A percentile compares a stretch with the other conserved stretches of the same genome.
Conservation (phyloP, 768 basidiomycete species). For the Leccinellum rugosiceps region DNA sequence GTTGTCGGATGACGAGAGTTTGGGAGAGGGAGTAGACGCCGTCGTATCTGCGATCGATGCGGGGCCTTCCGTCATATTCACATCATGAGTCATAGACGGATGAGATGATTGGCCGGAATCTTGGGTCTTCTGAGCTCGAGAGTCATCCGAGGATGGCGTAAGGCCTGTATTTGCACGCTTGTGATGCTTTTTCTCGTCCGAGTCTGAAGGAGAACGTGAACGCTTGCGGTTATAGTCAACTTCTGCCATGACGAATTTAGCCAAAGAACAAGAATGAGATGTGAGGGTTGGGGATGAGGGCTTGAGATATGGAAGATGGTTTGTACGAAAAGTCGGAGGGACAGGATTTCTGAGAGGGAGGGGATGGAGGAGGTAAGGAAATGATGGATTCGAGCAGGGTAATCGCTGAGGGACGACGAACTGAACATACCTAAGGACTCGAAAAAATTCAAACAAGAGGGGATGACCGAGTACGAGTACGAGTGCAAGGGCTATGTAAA, state of each 20-base stretch:
- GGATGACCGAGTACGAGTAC: neutral
- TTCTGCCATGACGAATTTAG: conserved; percentile 81
- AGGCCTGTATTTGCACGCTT: conserved; percentile 85
- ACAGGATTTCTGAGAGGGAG: conserved; percentile 48
- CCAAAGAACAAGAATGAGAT: conserved; percentile 35
- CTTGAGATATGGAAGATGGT: conserved; percentile 38
- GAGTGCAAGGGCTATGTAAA: conserved; percentile 15
- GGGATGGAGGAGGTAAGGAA: conserved; percentile 52
- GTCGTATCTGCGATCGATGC: conserved; percentile 40
- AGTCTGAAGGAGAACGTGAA: conserved; percentile 82
- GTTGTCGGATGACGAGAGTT: conserved; percentile 41
- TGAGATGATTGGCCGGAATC: conserved; percentile 39
- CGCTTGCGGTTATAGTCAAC: conserved; percentile 81
- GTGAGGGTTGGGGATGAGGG: conserved; percentile 42
- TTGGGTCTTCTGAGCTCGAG: conserved; percentile 45
- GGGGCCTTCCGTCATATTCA: conserved; percentile 58
- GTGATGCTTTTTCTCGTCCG: conserved; percentile 72
- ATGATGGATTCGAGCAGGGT: conserved; percentile 56
- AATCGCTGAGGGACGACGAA: conserved; percentile 32
- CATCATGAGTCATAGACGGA: conserved; percentile 47
- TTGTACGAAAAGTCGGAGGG: conserved; percentile 37
- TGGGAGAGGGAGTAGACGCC: conserved; percentile 59
- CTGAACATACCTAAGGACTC: conserved; percentile 33
- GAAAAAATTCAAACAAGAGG: neutral
- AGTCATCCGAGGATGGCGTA: conserved; percentile 60